Percentiles rank a stretch among this genome's conserved stretches.
Evolutionary conservation across 345 rosid species (phyloP).

Genomic region (Anacardium occidentale): DNA sequence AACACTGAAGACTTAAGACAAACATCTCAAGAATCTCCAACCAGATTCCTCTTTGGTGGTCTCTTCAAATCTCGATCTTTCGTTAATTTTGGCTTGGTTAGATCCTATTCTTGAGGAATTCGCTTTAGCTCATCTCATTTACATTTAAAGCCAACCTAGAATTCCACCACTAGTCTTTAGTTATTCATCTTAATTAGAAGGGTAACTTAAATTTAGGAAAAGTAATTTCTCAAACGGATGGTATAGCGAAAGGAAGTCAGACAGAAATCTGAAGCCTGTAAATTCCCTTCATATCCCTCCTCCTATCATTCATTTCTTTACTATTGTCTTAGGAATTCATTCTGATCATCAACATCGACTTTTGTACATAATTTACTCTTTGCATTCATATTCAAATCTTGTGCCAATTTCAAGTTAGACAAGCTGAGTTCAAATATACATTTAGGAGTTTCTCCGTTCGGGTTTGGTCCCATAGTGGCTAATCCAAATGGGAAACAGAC

Average conservation of each 20-base stretch:
- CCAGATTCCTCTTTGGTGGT: slow-evolving; percentile 81
- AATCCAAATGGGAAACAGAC: not conserved
- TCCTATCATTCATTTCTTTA: slow-evolving; percentile 13
- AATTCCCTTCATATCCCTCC: slow-evolving; percentile 5
- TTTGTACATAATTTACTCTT: slow-evolving; percentile 15
- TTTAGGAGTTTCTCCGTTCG: not conserved
- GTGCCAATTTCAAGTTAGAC: not conserved
- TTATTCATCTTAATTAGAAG: not conserved
- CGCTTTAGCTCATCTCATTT: slow-evolving; percentile 13
- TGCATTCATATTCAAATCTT: not conserved
- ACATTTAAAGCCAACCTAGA: slow-evolving; percentile 6
- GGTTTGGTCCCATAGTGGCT: slow-evolving; percentile 1
- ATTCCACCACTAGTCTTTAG: not conserved
- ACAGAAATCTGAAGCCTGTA: slow-evolving; percentile 20
- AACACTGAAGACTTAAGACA: slow-evolving; percentile 49
- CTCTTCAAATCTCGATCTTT: slow-evolving; percentile 88
- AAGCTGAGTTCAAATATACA: not conserved
- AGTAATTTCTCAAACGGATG: slow-evolving; percentile 6
- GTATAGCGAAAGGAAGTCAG: not conserved
- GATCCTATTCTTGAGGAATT: slow-evolving; percentile 70
- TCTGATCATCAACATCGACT: slow-evolving; percentile 11
- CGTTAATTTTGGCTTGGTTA: slow-evolving; percentile 83
- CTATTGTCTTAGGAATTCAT: slow-evolving; percentile 26
- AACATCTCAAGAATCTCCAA: slow-evolving; percentile 62
- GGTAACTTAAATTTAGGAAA: slow-evolving; percentile 25